Percentiles rank a stretch among this genome's conserved stretches.
phyloP scores from a whole-genome alignment of 768 basidiomycete species.

The Pisolithus sp. region DNA sequence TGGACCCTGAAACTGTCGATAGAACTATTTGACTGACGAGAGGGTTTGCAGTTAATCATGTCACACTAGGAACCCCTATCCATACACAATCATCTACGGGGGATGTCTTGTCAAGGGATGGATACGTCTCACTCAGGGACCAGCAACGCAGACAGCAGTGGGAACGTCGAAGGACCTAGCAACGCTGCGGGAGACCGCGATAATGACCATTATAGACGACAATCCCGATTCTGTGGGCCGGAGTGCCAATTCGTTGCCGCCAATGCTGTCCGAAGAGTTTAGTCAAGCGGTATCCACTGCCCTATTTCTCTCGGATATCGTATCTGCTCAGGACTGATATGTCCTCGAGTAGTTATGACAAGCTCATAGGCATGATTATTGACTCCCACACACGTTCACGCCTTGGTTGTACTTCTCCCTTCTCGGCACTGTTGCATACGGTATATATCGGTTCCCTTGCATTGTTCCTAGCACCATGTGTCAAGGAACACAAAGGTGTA shows the following conservation, averaged over 20 bases:
- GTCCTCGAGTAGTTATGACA: neutral
- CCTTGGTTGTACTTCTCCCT: too few relatives aligned
- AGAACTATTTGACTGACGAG: neutral
- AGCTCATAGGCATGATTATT: too few relatives aligned
- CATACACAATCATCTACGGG: neutral
- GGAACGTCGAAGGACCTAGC: neutral
- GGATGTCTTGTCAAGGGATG: neutral
- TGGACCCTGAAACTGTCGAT: neutral
- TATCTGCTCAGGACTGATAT: neutral
- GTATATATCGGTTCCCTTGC: too few relatives aligned
- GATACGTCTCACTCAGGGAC: neutral
- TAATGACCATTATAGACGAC: neutral
- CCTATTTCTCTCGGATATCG: neutral
- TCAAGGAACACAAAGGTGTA: slow-evolving; percentile 3
- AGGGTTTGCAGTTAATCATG: slow-evolving; percentile 32
- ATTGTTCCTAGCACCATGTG: too few relatives aligned
- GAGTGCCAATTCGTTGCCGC: neutral
- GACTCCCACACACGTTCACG: too few relatives aligned
- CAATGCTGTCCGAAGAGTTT: neutral
- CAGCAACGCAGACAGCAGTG: neutral
- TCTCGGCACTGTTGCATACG: too few relatives aligned
- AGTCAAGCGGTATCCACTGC: neutral
- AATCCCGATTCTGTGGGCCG: neutral
- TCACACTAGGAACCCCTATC: slow-evolving; percentile 13
- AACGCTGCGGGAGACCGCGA: too few relatives aligned